Base-by-base conservation (phyloP, 164 flowering plant genomes). In the Santalum album region DNA sequence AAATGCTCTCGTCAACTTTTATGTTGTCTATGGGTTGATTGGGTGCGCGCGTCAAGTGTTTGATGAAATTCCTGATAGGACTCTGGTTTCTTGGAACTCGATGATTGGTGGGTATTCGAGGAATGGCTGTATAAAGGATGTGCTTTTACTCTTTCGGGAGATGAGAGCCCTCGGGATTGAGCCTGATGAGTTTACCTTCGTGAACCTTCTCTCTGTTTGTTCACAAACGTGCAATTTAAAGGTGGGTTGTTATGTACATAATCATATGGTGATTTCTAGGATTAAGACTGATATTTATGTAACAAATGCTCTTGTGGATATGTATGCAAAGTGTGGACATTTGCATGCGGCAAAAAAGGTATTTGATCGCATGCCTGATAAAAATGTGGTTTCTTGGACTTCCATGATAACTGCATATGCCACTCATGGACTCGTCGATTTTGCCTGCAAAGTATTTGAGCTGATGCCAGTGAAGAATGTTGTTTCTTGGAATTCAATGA, bases 381-480 rank as follows among this genome's bases (percentile, higher is more conserved):
- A 50, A 47, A 72, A 72, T 61, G 74, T 81, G 24, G 75, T 81
- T 51, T 78, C 86, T 1, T 74, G 81, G 79, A 81, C 83, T 44
- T 63, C 78, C 25, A 74, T 81, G 75, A 49, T 76, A 25, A 58
- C 25, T 54, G 81, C 79, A 7, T 81, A 72, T 51, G 75, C 78
- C 4, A 69, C 63, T 54, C 59, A 53, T 32, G 75, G 82, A 3
- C 56, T 60, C 18, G 40, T 71, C 36, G 68, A 71, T n/a, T 55
- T 35, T 34, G 78, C 85, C 39, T 51, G 47, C 47, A 21, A 55
- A 1, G n/a, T 55, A 12, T 80, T 80, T 63, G 55, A 75, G n/a
- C 61, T 48, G 24, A 80, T 75, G 76, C 72, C 85, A 0, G 52
- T 23, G 62, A 80, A 68, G 50, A 75, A 75, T 60, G 70, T 72